These are phyloP conservation scores for Coniochaeta prunicola DNA, from an alignment of 2,329 filamentous ascomycete genomes.

Conservation along the genomic window DNA sequence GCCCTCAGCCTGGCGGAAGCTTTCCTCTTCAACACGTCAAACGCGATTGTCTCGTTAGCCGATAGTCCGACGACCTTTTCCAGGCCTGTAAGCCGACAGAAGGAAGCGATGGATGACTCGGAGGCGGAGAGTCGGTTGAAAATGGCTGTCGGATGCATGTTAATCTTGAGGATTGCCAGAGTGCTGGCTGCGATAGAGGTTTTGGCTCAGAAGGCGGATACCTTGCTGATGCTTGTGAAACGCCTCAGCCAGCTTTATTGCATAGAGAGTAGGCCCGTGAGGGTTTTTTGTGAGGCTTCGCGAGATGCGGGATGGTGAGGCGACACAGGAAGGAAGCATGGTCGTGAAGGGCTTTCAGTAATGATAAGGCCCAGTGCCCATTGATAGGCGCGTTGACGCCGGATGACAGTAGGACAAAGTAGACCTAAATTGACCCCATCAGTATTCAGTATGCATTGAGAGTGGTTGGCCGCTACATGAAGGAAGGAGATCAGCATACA, in stretches of 20 bases:
- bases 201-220: constrained; percentile 27
- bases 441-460: too few relatives aligned
- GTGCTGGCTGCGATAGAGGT: constrained; percentile 20
- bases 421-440: too few relatives aligned
- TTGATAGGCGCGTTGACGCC: too few relatives aligned
- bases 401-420: too few relatives aligned
- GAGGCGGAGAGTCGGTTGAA: constrained; percentile 25
- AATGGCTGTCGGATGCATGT: constrained; percentile 25
- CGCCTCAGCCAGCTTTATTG: constrained; percentile 23
- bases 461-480: too few relatives aligned
- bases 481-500: too few relatives aligned
- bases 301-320: too few relatives aligned
- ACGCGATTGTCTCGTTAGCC: constrained; percentile 19
- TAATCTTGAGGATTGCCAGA: constrained; percentile 23
- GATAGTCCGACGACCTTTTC: constrained; percentile 17
- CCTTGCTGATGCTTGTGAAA: constrained; percentile 27
- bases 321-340: too few relatives aligned
- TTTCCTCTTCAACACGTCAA: constrained; percentile 17
- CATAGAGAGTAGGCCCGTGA: constrained; percentile 24
- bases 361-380: too few relatives aligned
- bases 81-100: constrained; percentile 19
- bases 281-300: constrained; percentile 16
- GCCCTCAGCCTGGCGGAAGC: constrained; percentile 11
- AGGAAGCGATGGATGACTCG: constrained; percentile 18
- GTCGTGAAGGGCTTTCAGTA: too few relatives aligned